A percentile compares a stretch with the other conserved stretches of the same genome.
These are phyloP conservation scores for Cicer chorassanicum DNA, from an alignment of 306 rosid genomes.

Conservation along the genomic window DNA sequence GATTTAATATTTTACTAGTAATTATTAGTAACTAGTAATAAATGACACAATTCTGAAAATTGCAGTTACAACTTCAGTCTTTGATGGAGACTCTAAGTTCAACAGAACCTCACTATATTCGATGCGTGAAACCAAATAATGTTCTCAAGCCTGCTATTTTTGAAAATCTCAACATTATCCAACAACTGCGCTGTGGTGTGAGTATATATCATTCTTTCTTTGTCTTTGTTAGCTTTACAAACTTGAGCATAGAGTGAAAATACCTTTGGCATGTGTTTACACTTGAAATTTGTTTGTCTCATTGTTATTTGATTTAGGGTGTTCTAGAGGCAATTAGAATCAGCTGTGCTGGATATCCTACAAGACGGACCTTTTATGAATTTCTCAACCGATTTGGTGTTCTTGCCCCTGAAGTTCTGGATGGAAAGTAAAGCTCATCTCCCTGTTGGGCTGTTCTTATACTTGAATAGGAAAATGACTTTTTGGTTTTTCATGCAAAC, in stretches of 20 bases:
- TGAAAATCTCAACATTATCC: constrained; percentile 89
- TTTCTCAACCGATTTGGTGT: constrained; percentile 96
- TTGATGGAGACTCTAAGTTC: constrained; percentile 97
- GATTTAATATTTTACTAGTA: constrained; percentile 34
- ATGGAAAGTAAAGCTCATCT: constrained; percentile 80
- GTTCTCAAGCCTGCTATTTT: constrained; percentile 95
- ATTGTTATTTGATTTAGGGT: constrained; percentile 68
- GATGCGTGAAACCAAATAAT: constrained; percentile 99
- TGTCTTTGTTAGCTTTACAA: constrained; percentile 44
- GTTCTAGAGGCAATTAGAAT: constrained; percentile 99
- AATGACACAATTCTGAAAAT: constrained; percentile 42
- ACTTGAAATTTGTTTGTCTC: constrained; percentile 41
- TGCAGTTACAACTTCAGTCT: constrained; percentile 99
- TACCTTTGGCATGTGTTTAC: constrained; percentile 31
- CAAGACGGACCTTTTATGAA: constrained; percentile 93
- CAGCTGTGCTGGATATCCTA: constrained; percentile 99
- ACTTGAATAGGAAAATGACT: constrained; percentile 16
- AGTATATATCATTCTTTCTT: constrained; percentile 56
- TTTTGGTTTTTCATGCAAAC: constrained; percentile 26
- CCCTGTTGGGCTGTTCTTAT: constrained; percentile 33
- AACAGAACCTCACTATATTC: constrained; percentile 98
- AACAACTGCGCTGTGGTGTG: constrained; percentile 99
- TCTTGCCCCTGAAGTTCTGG: constrained; percentile 96
- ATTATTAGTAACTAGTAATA: neutral
- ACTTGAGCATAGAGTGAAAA: constrained; percentile 12